phyloP scores from a whole-genome alignment of 768 basidiomycete species.

The Tulasnella sp. region DNA sequence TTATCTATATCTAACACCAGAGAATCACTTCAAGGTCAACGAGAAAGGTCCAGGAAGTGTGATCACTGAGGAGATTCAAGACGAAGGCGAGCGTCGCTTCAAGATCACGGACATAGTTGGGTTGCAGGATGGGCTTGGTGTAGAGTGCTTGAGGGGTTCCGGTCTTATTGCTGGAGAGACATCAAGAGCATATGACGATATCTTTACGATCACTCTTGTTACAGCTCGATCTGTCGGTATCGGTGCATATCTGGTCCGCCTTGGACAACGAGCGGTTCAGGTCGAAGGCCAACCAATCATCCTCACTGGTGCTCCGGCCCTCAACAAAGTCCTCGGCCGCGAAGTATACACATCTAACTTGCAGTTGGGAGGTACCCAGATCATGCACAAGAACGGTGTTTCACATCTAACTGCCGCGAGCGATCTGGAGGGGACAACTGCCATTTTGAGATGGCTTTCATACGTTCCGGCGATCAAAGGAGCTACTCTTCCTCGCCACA shows the following conservation, averaged over 20 bases:
- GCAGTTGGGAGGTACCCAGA: constrained; percentile 98
- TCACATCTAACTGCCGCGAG: constrained; percentile 91
- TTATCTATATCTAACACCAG: constrained; percentile 90
- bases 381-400: constrained; percentile 99
- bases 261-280: constrained; percentile 95
- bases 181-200: constrained; percentile 95
- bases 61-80: constrained; percentile 71
- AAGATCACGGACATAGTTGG: constrained; percentile 96
- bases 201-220: constrained; percentile 98
- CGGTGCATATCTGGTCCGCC: constrained; percentile 94
- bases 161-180: constrained; percentile 98
- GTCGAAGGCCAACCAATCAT: constrained; percentile 99
- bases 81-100: constrained; percentile 74
- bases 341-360: constrained; percentile 98
- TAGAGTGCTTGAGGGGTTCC: constrained; percentile 90
- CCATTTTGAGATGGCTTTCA: constrained; percentile 89
- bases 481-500: constrained; percentile 57
- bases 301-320: constrained; percentile 87
- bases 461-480: constrained; percentile 81
- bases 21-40: constrained; percentile 78
- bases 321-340: constrained; percentile 97
- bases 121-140: constrained; percentile 92
- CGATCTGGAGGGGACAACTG: constrained; percentile 88
- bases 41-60: constrained; percentile 71
- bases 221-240: constrained; percentile 98